Percentiles rank a stretch among this genome's conserved stretches.
Evolutionary conservation across 1,139 yeast genomes (phyloP).

Genomic region (Pneumocystis wakefieldiae): DNA sequence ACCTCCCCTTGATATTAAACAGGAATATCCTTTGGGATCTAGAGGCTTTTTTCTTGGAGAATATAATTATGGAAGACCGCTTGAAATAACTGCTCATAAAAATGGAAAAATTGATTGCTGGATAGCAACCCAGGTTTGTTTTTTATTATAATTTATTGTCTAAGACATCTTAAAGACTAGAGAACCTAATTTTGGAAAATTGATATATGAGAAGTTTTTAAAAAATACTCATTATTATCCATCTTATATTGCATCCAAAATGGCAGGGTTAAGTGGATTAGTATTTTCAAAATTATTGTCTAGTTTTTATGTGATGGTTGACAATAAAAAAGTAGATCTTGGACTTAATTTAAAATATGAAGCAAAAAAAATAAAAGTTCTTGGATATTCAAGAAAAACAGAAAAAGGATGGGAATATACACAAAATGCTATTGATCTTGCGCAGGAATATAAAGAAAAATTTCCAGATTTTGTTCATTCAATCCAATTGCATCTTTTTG

Average conservation of each 20-base stretch:
- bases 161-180: constrained; percentile 8
- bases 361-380: constrained; percentile 60
- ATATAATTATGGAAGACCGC: constrained; percentile 81
- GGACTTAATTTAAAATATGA: constrained; percentile 83
- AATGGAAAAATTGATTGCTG: constrained; percentile 24
- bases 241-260: constrained; percentile 49
- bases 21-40: constrained; percentile 65
- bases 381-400: constrained; percentile 65
- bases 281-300: constrained; percentile 69
- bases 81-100: constrained; percentile 42
- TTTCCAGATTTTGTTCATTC: constrained; percentile 49
- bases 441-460: constrained; percentile 42
- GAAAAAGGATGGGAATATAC: constrained; percentile 75
- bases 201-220: constrained; percentile 43
- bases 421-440: constrained; percentile 51
- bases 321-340: constrained; percentile 46
- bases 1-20: constrained; percentile 60
- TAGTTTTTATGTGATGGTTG: constrained; percentile 39
- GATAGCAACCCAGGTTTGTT: constrained; percentile 13
- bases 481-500: constrained; percentile 19
- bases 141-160: neutral
- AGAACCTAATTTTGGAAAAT: constrained; percentile 25
- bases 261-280: constrained; percentile 43
- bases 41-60: constrained; percentile 76
- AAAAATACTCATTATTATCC: constrained; percentile 47